phyloP scores from a whole-genome alignment of 2,329 filamentous ascomycete species.

The Colletotrichum higginsianum region DNA sequence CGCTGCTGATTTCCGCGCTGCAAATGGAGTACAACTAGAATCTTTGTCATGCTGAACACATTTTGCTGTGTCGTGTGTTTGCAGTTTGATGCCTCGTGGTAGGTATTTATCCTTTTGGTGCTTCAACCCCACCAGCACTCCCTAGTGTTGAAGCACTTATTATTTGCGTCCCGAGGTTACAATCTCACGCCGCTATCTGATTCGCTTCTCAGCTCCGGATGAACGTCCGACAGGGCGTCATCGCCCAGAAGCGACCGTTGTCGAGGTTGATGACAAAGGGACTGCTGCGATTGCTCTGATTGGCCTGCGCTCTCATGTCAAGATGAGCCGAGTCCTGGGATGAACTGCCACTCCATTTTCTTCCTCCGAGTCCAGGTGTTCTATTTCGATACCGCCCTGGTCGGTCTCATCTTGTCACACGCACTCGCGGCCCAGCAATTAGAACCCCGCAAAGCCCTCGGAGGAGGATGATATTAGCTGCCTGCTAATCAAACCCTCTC shows the following conservation, averaged over 20 bases:
- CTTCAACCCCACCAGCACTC: not conserved
- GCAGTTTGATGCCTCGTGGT: too few species aligned
- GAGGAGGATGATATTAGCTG: not conserved
- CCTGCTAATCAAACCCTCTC: not conserved
- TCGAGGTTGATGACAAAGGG: slow-evolving; percentile 11
- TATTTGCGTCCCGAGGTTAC: too few species aligned
- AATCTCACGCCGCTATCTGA: not conserved
- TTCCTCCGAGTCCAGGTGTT: slow-evolving; percentile 10
- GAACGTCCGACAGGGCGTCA: slow-evolving; percentile 5
- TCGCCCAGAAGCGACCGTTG: not conserved
- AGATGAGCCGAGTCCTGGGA: slow-evolving; percentile 14
- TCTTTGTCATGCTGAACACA: not conserved
- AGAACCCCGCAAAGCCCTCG: not conserved
- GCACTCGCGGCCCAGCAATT: not conserved
- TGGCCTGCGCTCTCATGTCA: not conserved
- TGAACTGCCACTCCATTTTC: slow-evolving; percentile 21
- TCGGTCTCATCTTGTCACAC: slow-evolving; percentile 2
- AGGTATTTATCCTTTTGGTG: too few species aligned
- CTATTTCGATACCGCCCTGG: slow-evolving; percentile 7
- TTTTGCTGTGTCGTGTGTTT: not conserved
- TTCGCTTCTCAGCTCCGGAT: not conserved
- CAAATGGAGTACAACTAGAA: not conserved
- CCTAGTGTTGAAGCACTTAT: too few species aligned
- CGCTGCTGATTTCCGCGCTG: not conserved
- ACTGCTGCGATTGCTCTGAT: slow-evolving; percentile 13